Percentiles rank a stretch among this genome's conserved stretches.
These are phyloP conservation scores for Aechmea fasciata DNA, from an alignment of 176 grass and related monocot genomes.

Conservation along the genomic window DNA sequence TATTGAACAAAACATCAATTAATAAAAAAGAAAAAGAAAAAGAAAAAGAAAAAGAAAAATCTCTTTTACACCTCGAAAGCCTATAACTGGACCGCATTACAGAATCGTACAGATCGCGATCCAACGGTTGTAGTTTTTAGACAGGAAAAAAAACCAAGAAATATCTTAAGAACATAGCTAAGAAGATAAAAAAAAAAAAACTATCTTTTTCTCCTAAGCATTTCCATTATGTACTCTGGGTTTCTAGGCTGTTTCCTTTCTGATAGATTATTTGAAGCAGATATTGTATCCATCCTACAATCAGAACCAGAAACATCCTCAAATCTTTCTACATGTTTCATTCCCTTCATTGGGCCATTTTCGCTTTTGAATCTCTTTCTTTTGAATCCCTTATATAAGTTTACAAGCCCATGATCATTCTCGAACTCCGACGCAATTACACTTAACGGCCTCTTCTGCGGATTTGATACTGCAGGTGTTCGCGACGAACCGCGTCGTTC, in stretches of 20 bases:
- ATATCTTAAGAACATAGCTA: background rate
- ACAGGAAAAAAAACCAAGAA: background rate
- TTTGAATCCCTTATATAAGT: conserved; percentile 24
- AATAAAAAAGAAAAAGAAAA: too few species aligned
- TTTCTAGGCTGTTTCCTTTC: conserved; percentile 21
- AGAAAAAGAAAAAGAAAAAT: too few species aligned
- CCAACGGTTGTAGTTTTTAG: too few species aligned
- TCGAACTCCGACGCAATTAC: background rate
- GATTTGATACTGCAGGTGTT: background rate
- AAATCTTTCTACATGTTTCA: conserved; percentile 6
- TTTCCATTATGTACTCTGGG: conserved; percentile 49
- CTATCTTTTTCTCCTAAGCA: conserved; percentile 47
- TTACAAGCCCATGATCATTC: conserved; percentile 17
- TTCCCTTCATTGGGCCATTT: conserved; percentile 30
- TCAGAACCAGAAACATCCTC: background rate
- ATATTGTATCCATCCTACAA: conserved; percentile 3
- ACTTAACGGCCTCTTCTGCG: background rate
- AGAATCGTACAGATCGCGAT: too few species aligned
- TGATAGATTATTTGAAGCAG: background rate
- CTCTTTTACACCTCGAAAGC: too few species aligned
- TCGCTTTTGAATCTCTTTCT: conserved; percentile 41
- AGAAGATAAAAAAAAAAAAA: background rate
- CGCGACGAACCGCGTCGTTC: conserved; percentile 5
- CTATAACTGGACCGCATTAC: too few species aligned
- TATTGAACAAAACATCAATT: too few species aligned